Conservation (phyloP, 305 asterid genomes). For the Solanum hybrid region DNA sequence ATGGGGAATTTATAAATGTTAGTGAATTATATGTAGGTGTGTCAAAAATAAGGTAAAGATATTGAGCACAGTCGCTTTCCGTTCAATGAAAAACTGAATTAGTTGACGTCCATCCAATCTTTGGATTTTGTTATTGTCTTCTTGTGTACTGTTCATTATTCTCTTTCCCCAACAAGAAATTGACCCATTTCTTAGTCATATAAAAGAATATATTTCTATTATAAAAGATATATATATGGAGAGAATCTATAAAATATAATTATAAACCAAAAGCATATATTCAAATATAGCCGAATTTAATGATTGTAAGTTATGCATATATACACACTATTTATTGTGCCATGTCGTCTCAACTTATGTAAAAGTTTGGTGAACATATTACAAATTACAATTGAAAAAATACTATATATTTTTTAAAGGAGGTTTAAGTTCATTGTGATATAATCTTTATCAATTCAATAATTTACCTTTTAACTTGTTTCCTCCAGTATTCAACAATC, state of each 20-base stretch:
- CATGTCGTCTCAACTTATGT: background rate
- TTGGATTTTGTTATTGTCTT: constrained; percentile 17
- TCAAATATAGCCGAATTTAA: background rate
- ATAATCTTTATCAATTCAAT: background rate
- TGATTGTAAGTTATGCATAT: background rate
- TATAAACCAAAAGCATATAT: background rate
- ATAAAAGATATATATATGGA: background rate
- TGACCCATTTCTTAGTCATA: constrained; percentile 3
- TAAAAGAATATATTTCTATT: background rate
- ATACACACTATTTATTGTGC: background rate
- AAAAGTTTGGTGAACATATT: background rate
- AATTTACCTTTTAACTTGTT: no score
- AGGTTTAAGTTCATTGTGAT: background rate
- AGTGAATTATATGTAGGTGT: background rate
- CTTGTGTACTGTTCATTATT: background rate
- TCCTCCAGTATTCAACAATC: background rate
- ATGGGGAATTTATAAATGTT: background rate
- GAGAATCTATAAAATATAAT: background rate
- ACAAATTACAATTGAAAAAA: background rate
- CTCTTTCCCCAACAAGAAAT: background rate
- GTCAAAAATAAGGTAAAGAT: background rate
- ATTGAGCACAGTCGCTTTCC: constrained; percentile 3
- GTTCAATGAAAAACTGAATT: constrained; percentile 5
- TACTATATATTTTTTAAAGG: no score
- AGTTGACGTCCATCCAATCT: constrained; percentile 16